Evolutionary conservation across 345 rosid genomes (phyloP), one percentile per base, ranked within the genome.

Genomic region (Eucalyptus viminalis): DNA sequence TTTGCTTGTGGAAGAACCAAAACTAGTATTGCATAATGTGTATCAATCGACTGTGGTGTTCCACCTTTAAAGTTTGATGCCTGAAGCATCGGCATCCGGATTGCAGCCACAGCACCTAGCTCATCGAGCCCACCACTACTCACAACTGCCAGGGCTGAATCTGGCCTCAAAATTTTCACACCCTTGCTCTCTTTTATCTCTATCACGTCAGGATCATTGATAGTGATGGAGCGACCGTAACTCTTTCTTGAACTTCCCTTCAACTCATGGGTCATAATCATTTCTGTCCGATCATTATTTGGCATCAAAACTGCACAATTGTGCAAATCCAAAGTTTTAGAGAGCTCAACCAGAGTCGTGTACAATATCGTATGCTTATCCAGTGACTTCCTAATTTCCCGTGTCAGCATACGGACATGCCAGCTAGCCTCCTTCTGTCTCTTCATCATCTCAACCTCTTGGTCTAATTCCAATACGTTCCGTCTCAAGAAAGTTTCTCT

Each of bases 291-390:
- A 88, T 90, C 93, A 92, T 95, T 96, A 90, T 94, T 97, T n/a
- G 99, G 99, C 99, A 97, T 96, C 99, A 98, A 97, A 86, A 97
- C 97, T 3, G 94, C 96, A 91, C 98, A 97, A 92, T 97, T 97
- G 49, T 95, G 93, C 90, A 97, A 92, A 93, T 92, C 98, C 92
- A 97, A 92, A 89, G 98, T 97, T 95, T 96, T 96, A 2, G 99
- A 97, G 22, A 97, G 94, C 95, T 96, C 99, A 21, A 96, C 98
- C 53, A 97, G 93, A 54, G 99, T 97, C 51, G 98, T 97, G 87
- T 97, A 91, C 62, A 97, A 87, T 53, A 97, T 95, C 45, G 92
- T 97, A 88, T 97, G 99, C 94, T 94, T 97, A 91, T 97, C 98
- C 24, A 97, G 96, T 0, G 99, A 96, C 89, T 96, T 97, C 91